Evolutionary conservation across 345 rosid species (phyloP).

Genomic region (Populus tremula): DNA sequence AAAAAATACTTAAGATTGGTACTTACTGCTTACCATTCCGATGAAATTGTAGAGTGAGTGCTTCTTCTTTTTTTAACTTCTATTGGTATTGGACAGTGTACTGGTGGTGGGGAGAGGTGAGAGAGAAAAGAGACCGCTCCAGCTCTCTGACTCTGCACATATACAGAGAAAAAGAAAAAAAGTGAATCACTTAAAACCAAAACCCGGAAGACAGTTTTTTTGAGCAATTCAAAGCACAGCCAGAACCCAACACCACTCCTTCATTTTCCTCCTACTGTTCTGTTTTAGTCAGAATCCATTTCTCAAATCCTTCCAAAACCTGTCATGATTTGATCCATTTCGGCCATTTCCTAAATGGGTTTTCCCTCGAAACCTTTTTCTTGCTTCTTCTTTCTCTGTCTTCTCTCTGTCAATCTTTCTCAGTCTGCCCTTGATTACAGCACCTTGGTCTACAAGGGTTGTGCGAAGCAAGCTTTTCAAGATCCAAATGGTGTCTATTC

Average conservation of each 20-base stretch:
- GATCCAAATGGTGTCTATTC: constrained; percentile 85
- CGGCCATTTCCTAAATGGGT: constrained; percentile 29
- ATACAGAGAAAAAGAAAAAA: constrained; percentile 14
- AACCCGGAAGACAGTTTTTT: background rate
- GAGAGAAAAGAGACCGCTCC: constrained; percentile 8
- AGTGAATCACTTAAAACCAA: constrained; percentile 10
- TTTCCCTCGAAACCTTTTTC: constrained; percentile 35
- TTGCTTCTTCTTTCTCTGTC: constrained; percentile 32
- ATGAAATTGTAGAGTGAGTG: constrained; percentile 1
- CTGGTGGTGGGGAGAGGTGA: background rate
- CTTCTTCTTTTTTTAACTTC: background rate
- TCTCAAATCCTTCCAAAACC: constrained; percentile 20
- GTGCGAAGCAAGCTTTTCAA: constrained; percentile 66
- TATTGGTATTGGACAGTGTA: constrained; percentile 15
- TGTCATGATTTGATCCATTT: constrained; percentile 59
- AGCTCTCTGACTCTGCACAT: constrained; percentile 27
- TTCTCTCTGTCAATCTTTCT: constrained; percentile 38
- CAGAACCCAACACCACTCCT: background rate
- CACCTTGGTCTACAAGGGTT: constrained; percentile 81
- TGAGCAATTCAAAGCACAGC: background rate
- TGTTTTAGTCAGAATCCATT: constrained; percentile 24
- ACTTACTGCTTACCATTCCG: constrained; percentile 9
- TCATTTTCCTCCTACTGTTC: constrained; percentile 14
- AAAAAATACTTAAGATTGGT: background rate
- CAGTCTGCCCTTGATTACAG: constrained; percentile 59